A percentile compares a stretch with the other conserved stretches of the same genome.
These are phyloP conservation scores for Elaeis oleifera DNA, from an alignment of 202 grass and related monocot genomes.

Conservation along the genomic window DNA sequence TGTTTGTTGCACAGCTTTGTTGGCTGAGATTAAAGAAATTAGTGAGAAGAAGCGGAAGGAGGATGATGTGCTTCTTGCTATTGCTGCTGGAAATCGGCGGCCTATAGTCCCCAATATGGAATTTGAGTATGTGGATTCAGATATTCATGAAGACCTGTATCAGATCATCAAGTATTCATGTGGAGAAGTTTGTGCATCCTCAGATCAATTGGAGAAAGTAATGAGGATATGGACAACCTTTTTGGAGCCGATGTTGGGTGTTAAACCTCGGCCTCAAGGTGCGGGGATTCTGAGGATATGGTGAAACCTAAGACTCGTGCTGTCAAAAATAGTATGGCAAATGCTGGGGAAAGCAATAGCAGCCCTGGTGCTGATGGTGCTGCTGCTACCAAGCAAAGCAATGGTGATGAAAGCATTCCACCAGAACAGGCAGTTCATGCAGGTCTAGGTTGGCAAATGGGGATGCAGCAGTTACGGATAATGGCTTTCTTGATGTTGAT, in stretches of 20 bases:
- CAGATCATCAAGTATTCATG: constrained; percentile 93
- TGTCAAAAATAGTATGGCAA: constrained; percentile 44
- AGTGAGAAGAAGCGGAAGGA: constrained; percentile 91
- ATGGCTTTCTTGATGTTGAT: constrained; percentile 51
- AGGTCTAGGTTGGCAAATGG: constrained; percentile 40
- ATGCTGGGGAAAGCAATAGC: constrained; percentile 41
- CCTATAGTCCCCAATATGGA: constrained; percentile 80
- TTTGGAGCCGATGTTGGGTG: constrained; percentile 76
- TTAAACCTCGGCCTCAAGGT: constrained; percentile 40
- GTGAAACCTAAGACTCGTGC: constrained; percentile 47
- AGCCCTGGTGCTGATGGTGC: neutral
- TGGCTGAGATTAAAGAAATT: constrained; percentile 93
- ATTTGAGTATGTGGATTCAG: constrained; percentile 63
- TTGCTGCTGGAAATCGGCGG: constrained; percentile 57
- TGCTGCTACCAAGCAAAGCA: constrained; percentile 31
- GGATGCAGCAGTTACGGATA: constrained; percentile 37
- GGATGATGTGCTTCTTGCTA: constrained; percentile 75
- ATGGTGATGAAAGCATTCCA: constrained; percentile 36
- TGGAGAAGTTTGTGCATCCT: constrained; percentile 69
- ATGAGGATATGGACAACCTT: constrained; percentile 75
- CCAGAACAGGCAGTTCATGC: constrained; percentile 32
- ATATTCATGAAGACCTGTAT: constrained; percentile 86
- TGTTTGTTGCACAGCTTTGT: constrained; percentile 63
- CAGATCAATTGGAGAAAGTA: constrained; percentile 73
- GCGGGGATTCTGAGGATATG: constrained; percentile 33